phyloP scores from a whole-genome alignment of 768 basidiomycete genomes.

The Suillus placidus region DNA sequence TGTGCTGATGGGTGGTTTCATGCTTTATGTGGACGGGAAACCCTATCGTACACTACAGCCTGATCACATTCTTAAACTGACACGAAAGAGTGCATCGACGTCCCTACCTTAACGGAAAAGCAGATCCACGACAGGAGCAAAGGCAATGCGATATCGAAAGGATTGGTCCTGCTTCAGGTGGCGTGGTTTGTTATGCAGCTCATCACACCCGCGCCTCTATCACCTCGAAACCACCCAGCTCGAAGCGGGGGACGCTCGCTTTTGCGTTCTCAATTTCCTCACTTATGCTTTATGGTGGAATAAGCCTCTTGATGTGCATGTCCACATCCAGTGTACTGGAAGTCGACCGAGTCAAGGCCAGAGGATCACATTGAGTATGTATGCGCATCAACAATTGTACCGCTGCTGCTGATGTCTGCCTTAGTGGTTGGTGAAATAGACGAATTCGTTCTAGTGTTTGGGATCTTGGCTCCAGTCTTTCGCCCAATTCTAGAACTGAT shows the following conservation, averaged over 20 bases:
- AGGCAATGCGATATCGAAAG: constrained; percentile 29
- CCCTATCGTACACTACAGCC: not conserved
- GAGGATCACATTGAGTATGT: not conserved
- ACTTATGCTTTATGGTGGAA: constrained; percentile 42
- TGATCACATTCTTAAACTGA: not conserved
- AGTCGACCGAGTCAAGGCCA: not conserved
- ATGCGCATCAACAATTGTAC: not conserved
- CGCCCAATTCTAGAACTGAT: too few relatives aligned
- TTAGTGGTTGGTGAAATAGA: not conserved
- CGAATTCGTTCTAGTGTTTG: not conserved
- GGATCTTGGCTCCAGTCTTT: accelerated
- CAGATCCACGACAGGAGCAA: constrained; percentile 34
- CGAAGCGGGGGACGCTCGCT: constrained; percentile 39
- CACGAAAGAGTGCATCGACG: not conserved
- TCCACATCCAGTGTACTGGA: constrained; percentile 8
- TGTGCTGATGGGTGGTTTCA: constrained; percentile 25
- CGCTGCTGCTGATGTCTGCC: not conserved
- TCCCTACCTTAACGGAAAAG: constrained; percentile 9
- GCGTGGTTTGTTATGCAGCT: constrained; percentile 39
- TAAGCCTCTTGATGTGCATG: constrained; percentile 40
- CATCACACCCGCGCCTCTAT: constrained; percentile 25
- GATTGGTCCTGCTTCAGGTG: constrained; percentile 30
- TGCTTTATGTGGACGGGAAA: constrained; percentile 4
- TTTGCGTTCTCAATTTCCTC: constrained; percentile 35
- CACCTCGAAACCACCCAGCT: constrained; percentile 36